These are phyloP conservation scores for Vaccinium corymbosum DNA, from an alignment of 148 eudicot species.

Conservation along the genomic window DNA sequence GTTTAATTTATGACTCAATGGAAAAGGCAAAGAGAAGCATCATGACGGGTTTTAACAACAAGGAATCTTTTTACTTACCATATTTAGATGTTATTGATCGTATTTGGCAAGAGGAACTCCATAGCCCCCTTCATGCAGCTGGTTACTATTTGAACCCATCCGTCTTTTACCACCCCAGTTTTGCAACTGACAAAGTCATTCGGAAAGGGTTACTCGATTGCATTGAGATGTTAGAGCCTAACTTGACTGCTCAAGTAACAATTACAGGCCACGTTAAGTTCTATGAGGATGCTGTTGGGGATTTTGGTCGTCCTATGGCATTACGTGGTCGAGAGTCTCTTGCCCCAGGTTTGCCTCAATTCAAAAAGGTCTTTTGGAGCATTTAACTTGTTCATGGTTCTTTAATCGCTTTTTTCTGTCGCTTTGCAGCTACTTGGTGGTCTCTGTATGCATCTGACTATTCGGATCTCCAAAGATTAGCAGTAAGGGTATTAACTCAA, in stretches of 20 bases:
- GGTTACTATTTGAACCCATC: slow-evolving; percentile 32
- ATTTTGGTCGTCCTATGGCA: slow-evolving; percentile 24
- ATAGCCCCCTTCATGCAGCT: slow-evolving; percentile 36
- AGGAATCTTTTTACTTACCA: slow-evolving; percentile 11
- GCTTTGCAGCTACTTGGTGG: slow-evolving; percentile 25
- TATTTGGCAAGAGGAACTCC: slow-evolving; percentile 24
- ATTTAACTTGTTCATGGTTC: neutral
- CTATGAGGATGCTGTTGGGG: slow-evolving; percentile 21
- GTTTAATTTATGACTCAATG: slow-evolving; percentile 28
- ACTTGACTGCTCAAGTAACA: slow-evolving; percentile 9
- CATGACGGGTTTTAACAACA: neutral
- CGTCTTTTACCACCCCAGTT: slow-evolving; percentile 13
- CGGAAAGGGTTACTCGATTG: slow-evolving; percentile 22
- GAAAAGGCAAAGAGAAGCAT: slow-evolving; percentile 30
- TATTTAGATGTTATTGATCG: slow-evolving; percentile 21
- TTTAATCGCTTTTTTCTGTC: neutral
- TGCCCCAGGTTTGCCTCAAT: slow-evolving; percentile 17
- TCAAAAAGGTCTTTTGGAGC: neutral
- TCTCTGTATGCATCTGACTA: slow-evolving; percentile 17
- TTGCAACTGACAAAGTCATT: slow-evolving; percentile 13
- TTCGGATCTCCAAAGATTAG: slow-evolving; percentile 22
- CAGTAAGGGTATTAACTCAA: slow-evolving; percentile 19
- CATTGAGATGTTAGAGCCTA: slow-evolving; percentile 16
- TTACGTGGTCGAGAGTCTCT: slow-evolving; percentile 22
- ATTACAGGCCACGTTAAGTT: slow-evolving; percentile 17